Evolutionary conservation across 1,284 basidiomycete species (phyloP), one percentile per base, ranked within the genome.

Genomic region (Malassezia globosa): DNA sequence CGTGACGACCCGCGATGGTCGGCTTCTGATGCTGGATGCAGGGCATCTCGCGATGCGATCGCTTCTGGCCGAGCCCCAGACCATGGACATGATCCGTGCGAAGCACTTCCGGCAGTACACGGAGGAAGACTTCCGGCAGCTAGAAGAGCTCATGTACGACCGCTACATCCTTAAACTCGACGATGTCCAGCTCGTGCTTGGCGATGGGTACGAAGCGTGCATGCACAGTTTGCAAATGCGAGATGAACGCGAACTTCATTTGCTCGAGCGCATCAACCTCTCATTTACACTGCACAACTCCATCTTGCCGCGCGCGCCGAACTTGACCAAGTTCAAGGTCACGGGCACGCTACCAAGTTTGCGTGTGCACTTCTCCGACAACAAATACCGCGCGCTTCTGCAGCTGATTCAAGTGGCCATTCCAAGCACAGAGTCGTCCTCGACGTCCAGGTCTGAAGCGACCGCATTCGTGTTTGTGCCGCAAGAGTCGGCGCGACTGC

Each of bases 121-220:
- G 24, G 86, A 89, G 18, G 85, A 86, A 43, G 94, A 97, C 70
- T 92, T 87, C 72, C 78, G 77, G 56, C 80, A 82, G 55, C 77
- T 99, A 23, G 89, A 97, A 72, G 83, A 84, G 3, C 76, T 97
- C 51, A 95, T 97, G 88, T 99, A 97, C 69, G 94, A 99, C 74
- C 85, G 84, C 61, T 78, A 95, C 63, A 80, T 80, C 14, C 77
- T 99, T 45, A 83, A 82, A 58, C 78, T 99, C 18, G 79, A 92
- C 64, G 82, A 85, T 34, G 88, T 92, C 5, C 63, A 95, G 86
- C 86, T 99, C 49, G 77, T 99, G 48, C 79, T 99, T 55, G 94
- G 94, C 8, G 80, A 84, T 54, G 82, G 85, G 61, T 75, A 96
- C 31, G 78, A 87, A 53, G 79, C 83, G 2, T 94, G 87, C 70